Conservation (phyloP, 2,329 filamentous ascomycete genomes). For the Dissoconium aciculare region DNA sequence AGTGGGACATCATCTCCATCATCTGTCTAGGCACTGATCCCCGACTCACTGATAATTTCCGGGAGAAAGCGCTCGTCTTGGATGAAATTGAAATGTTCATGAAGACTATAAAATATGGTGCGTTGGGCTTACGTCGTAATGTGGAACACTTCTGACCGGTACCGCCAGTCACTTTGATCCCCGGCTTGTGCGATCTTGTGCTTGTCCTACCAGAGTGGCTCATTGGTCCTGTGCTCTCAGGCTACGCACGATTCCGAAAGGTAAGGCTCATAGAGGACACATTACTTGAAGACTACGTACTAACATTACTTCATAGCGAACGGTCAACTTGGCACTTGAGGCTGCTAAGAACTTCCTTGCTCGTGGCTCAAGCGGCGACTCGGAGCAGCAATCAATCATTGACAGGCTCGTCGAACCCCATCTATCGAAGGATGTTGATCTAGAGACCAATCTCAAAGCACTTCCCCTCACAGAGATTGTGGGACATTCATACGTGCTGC, state of each 20-base stretch:
- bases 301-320: conserved; percentile 1
- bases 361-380: not conserved
- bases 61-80: not conserved
- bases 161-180: not conserved
- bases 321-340: not conserved
- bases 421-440: not conserved
- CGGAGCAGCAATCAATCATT: not conserved
- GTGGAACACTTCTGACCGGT: not conserved
- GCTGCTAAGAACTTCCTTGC: not conserved
- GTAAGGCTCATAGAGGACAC: not conserved
- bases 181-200: not conserved
- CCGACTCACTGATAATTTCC: conserved; percentile 1
- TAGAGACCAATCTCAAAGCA: not conserved
- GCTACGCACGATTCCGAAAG: not conserved
- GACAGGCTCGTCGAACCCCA: conserved; percentile 1
- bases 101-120: conserved; percentile 1
- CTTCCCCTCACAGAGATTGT: not conserved
- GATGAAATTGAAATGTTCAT: conserved; percentile 1
- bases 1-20: not conserved
- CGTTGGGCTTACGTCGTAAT: not conserved
- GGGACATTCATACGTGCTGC: not conserved
- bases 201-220: not conserved
- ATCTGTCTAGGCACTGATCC: conserved; percentile 1
- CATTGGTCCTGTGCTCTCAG: not conserved
- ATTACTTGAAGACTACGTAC: not conserved